phyloP scores from a whole-genome alignment of 2,329 filamentous ascomycete genomes.

The Pseudogymnoascus sp. region DNA sequence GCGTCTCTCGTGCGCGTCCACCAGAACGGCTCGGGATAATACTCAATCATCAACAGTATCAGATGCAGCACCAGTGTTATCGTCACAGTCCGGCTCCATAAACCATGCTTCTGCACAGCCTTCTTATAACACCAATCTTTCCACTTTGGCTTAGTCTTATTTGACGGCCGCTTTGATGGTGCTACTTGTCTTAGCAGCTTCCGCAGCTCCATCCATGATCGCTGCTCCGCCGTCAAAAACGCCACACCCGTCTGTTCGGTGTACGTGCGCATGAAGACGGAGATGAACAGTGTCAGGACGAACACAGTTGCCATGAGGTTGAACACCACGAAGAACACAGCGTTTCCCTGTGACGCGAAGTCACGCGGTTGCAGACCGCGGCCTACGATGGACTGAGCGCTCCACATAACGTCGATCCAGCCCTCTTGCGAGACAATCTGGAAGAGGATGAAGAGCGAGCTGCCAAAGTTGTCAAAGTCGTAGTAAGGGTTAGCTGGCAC shows the following conservation, averaged over 20 bases:
- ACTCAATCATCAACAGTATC: constrained; percentile 76
- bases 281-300: constrained; percentile 93
- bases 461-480: constrained; percentile 91
- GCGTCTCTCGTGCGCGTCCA: constrained; percentile 67
- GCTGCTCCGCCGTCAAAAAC: constrained; percentile 88
- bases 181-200: constrained; percentile 89
- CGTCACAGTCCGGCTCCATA: constrained; percentile 82
- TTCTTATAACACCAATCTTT: constrained; percentile 92
- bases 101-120: constrained; percentile 87
- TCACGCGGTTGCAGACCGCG: constrained; percentile 62
- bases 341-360: constrained; percentile 70
- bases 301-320: constrained; percentile 95
- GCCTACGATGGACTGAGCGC: constrained; percentile 73
- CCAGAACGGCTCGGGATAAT: constrained; percentile 60
- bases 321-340: constrained; percentile 90
- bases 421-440: constrained; percentile 98
- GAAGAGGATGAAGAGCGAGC: constrained; percentile 90
- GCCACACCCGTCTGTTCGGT: constrained; percentile 97
- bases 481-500: constrained; percentile 75
- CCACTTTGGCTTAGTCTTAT: constrained; percentile 67
- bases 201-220: constrained; percentile 90
- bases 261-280: constrained; percentile 99
- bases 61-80: constrained; percentile 73
- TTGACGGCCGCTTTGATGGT: constrained; percentile 84
- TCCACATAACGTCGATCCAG: constrained; percentile 89